Base-by-base conservation (phyloP, 306 rosid species). In the Glycine soja region DNA sequence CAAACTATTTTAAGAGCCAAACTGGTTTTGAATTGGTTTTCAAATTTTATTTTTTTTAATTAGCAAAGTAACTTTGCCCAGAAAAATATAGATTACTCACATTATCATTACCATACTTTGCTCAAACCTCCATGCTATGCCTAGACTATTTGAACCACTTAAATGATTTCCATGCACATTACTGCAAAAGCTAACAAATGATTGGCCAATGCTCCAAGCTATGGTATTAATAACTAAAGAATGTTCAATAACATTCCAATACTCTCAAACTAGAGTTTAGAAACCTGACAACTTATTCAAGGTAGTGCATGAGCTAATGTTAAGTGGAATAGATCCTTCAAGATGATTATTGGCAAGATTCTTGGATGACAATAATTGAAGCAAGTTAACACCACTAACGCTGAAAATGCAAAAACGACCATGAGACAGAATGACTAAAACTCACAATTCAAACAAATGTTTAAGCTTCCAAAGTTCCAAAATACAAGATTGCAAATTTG, bases 161-260 rank as follows among this genome's bases (percentile, higher is more conserved):
- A 68, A 45, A 68, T 68, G 74, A 68, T 68, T 68, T 1, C 74
- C 74, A 68, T 68, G 74, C 74, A 68, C 74, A 42, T 68, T 68
- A 45, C 74, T 68, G 74, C 56, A 68, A 18, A 68, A 18, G 40
- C 18, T 16, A 68, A 68, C 54, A 68, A 68, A 43, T 68, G 73
- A 16, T 45, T 43, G 8, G 73, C 43, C 38, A 43, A 68, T 16
- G 8, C 4, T 45, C 56, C 54, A 68, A 68, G 16, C 38, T 18
- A 68, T 45, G 13, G 34, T 67, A 42, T 7, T 42, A 13, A 15
- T 2, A 6, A 36, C 4, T 36, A 36, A 6, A 40, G 11, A 64
- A 64, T 36, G 32, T 66, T 40, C 24, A 66, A 9, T 15, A 15
- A 18, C 73, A 43, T 68, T 45, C 54, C 40, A 68, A 3, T 10